These are phyloP conservation scores for Byssoonygena ceratinophila DNA, from an alignment of 2,329 filamentous ascomycete genomes.

Conservation along the genomic window DNA sequence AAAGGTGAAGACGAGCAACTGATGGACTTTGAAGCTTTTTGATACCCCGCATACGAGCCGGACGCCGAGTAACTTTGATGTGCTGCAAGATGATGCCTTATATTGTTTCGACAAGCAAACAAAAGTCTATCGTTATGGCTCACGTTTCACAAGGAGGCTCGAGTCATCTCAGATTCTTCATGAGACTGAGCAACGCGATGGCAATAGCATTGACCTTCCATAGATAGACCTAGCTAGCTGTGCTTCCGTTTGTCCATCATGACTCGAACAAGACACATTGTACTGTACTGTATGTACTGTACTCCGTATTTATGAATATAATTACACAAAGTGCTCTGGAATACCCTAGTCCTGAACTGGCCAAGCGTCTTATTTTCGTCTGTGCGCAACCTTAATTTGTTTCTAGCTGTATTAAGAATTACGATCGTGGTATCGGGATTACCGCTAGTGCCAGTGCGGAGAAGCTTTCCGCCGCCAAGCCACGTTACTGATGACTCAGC, in stretches of 20 bases:
- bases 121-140: neutral
- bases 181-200: too few relatives aligned
- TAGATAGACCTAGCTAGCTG: too few relatives aligned
- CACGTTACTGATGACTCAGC: constrained; percentile 3
- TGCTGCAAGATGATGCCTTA: too few relatives aligned
- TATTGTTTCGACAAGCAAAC: neutral
- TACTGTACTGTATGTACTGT: too few relatives aligned
- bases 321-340: too few relatives aligned
- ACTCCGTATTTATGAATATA: too few relatives aligned
- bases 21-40: too few relatives aligned
- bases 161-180: neutral
- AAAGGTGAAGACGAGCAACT: too few relatives aligned
- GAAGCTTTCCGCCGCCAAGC: constrained; percentile 9
- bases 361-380: neutral
- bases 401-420: neutral
- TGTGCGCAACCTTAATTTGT: neutral
- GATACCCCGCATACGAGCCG: neutral
- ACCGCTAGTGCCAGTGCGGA: constrained; percentile 1
- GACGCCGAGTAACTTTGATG: neutral
- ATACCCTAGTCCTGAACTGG: neutral
- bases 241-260: too few relatives aligned
- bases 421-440: neutral
- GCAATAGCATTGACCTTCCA: too few relatives aligned
- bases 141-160: neutral
- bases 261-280: too few relatives aligned